These are phyloP conservation scores for Fusarium hainanense DNA, from an alignment of 2,329 filamentous ascomycete genomes.

Conservation along the genomic window DNA sequence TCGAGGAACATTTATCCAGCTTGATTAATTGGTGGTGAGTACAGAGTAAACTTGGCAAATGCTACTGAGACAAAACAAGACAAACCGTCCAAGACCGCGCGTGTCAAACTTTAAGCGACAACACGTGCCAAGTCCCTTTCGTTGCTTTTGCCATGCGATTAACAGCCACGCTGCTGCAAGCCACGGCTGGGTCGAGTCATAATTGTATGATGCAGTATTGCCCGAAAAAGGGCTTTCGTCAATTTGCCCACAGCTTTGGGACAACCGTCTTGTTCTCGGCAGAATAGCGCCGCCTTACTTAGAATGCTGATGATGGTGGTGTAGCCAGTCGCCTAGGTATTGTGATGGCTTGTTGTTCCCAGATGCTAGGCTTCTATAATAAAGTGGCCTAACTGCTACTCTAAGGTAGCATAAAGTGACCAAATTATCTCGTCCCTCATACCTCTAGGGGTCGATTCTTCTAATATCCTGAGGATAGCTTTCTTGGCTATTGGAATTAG, in stretches of 20 bases:
- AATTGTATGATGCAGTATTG: constrained; percentile 22
- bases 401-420: too few species aligned
- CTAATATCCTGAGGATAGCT: background rate
- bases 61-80: constrained; percentile 34
- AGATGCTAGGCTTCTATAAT: background rate
- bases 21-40: constrained; percentile 12
- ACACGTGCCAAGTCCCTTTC: constrained; percentile 43
- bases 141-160: constrained; percentile 38
- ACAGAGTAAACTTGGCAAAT: constrained; percentile 19
- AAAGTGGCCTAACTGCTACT: too few species aligned
- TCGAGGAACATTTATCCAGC: constrained; percentile 10
- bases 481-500: constrained; percentile 23
- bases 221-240: background rate
- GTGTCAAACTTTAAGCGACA: constrained; percentile 45
- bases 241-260: background rate
- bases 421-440: too few species aligned
- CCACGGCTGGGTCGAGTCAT: constrained; percentile 38
- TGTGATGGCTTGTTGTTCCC: background rate
- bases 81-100: constrained; percentile 29
- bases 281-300: background rate
- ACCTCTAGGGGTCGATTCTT: too few species aligned
- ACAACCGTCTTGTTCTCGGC: background rate
- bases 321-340: background rate
- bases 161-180: constrained; percentile 33
- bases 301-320: background rate